Percentiles rank a stretch among this genome's conserved stretches.
These are phyloP conservation scores for Butyriboletus loyo DNA, from an alignment of 768 basidiomycete species.

Conservation along the genomic window DNA sequence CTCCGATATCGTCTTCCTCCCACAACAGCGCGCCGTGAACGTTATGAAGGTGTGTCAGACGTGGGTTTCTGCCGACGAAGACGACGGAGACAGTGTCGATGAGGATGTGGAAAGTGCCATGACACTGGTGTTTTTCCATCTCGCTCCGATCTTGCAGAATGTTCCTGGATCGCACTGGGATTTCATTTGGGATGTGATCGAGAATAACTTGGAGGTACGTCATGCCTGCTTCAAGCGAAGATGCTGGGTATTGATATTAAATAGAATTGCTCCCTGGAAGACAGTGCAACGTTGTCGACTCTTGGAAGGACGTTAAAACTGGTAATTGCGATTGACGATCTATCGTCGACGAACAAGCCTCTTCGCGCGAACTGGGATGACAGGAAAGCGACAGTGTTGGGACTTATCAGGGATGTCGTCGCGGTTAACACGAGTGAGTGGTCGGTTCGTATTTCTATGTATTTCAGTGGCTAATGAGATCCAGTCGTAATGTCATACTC, in stretches of 20 bases:
- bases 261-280: conserved; percentile 61
- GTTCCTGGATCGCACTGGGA: conserved; percentile 91
- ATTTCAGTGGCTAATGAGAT: neutral
- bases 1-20: conserved; percentile 79
- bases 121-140: conserved; percentile 65
- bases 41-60: conserved; percentile 77
- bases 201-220: conserved; percentile 82
- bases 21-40: conserved; percentile 82
- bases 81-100: conserved; percentile 58
- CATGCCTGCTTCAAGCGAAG: neutral
- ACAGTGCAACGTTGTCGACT: conserved; percentile 54
- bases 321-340: conserved; percentile 63
- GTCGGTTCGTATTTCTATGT: neutral
- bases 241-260: neutral
- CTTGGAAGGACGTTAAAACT: conserved; percentile 72
- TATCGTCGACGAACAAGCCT: conserved; percentile 68
- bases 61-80: conserved; percentile 67
- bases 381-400: conserved; percentile 49
- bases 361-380: conserved; percentile 69
- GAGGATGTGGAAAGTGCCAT: conserved; percentile 80
- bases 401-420: conserved; percentile 59
- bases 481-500: conserved; percentile 34
- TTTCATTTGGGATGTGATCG: conserved; percentile 83
- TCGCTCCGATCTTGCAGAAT: conserved; percentile 87
- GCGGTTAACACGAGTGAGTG: conserved; percentile 50